Conservation (phyloP, 306 rosid species). For the Acmispon strigosus region DNA sequence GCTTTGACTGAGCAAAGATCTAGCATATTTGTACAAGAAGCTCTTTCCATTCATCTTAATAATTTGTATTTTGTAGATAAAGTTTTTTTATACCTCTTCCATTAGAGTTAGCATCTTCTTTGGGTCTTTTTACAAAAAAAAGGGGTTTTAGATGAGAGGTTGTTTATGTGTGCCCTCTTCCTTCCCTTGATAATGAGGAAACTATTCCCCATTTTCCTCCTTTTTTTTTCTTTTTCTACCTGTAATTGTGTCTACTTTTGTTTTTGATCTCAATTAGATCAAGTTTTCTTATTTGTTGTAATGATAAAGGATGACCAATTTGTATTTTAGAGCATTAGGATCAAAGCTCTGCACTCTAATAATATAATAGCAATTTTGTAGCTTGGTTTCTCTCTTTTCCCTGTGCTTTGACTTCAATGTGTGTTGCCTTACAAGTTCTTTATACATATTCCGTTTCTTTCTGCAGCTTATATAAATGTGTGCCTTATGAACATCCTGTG, state of each 20-base stretch:
- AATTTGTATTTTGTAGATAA: conserved; percentile 34
- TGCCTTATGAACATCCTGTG: not conserved
- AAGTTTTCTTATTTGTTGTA: conserved; percentile 18
- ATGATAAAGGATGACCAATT: conserved; percentile 19
- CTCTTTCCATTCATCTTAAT: conserved; percentile 23
- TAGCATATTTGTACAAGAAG: conserved; percentile 11
- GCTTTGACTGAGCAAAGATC: conserved; percentile 65
- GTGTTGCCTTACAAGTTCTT: not conserved
- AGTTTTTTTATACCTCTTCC: conserved; percentile 22
- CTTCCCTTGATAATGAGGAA: conserved; percentile 45
- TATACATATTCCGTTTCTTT: not conserved
- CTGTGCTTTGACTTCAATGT: not conserved
- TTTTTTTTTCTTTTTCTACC: not conserved
- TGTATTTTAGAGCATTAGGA: conserved; percentile 27
- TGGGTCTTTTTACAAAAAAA: conserved; percentile 11
- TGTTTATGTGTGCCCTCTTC: conserved; percentile 87
- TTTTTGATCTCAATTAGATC: conserved; percentile 32
- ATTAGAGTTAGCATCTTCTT: not conserved
- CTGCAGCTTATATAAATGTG: not conserved
- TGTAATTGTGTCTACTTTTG: conserved; percentile 3
- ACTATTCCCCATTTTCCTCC: conserved; percentile 19
- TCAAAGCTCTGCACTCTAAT: not conserved
- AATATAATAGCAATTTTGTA: not conserved
- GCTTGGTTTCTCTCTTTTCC: not conserved
- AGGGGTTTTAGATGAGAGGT: conserved; percentile 92